Evolutionary conservation across 805 yeast species (phyloP), one percentile per base, ranked within the genome.

Genomic region (Wickerhamomyces subpelliculosus): DNA sequence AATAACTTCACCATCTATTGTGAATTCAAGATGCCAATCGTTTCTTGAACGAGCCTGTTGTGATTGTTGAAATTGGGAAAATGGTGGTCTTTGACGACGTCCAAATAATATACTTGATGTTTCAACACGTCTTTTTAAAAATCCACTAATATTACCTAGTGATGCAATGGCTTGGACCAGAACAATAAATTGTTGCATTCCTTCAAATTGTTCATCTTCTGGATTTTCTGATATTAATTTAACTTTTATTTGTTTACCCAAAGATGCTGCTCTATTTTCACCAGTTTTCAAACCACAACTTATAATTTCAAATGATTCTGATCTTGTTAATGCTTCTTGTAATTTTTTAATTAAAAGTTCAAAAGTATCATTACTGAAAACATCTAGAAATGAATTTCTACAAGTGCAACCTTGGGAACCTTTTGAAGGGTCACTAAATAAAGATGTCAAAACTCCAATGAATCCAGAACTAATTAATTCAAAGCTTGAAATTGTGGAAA

Each of bases 401-500:
- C 75, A 65, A 13, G 51, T 52, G n/a, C 63, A 51, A 17, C 55
- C 60, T 21, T 54, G 57, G 13, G 43, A 44, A 1, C 57, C 56
- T n/a, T n/a, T n/a, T n/a, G n/a, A n/a, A 31, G 45, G 16, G 12
- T 25, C 27, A 7, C 14, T 46, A 34, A 77, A 72, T 3, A 67
- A 38, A 2, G 40, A 19, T 4, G 64, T 48, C 22, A 82, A 53
- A 1, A 65, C 49, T 6, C 65, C 64, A 8, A 82, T 67, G 7
- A 84, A 55, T 0, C 88, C 88, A 2, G 88, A 82, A 3, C 82
- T 70, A 6, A 79, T 67, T 25, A 88, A 62, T 54, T 87, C 95
- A 60, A 78, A 85, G 41, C 89, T 80, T 0, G 95, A 84, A 5
- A 83, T 62, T 6, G n/a, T n/a, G n/a, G 48, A 44, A 28, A 44